phyloP scores from a whole-genome alignment of 805 yeast genomes.

The Cyberlindnera americana region DNA sequence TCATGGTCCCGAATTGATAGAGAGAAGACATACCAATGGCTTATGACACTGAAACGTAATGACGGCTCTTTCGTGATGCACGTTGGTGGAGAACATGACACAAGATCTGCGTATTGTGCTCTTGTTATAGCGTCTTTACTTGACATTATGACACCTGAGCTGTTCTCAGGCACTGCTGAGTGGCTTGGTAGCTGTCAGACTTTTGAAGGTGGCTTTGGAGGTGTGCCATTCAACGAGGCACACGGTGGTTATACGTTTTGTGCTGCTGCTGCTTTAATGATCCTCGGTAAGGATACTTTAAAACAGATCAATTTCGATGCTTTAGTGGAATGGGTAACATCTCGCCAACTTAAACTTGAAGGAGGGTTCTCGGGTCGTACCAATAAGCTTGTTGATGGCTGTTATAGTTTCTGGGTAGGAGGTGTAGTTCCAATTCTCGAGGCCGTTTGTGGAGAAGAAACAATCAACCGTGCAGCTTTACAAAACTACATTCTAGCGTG shows the following conservation, averaged over 20 bases:
- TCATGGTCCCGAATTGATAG: slow-evolving; percentile 45
- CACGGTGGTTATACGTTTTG: slow-evolving; percentile 98
- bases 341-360: slow-evolving; percentile 68
- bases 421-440: slow-evolving; percentile 67
- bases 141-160: slow-evolving; percentile 56
- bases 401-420: slow-evolving; percentile 96
- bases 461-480: slow-evolving; percentile 54
- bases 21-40: slow-evolving; percentile 54
- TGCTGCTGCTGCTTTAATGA: slow-evolving; percentile 63
- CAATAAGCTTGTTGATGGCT: slow-evolving; percentile 92
- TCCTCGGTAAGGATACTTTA: slow-evolving; percentile 34
- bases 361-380: slow-evolving; percentile 90
- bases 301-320: slow-evolving; percentile 43
- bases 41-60: slow-evolving; percentile 52
- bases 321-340: slow-evolving; percentile 63
- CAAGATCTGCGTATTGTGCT: slow-evolving; percentile 85
- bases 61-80: slow-evolving; percentile 83
- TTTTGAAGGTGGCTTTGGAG: slow-evolving; percentile 94
- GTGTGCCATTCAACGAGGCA: slow-evolving; percentile 78
- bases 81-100: slow-evolving; percentile 75
- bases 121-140: slow-evolving; percentile 67
- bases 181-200: slow-evolving; percentile 78
- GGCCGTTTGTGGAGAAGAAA: slow-evolving; percentile 36
- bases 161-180: slow-evolving; percentile 46
- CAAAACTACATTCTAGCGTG: slow-evolving; percentile 68